Base-by-base conservation (phyloP, 2,329 filamentous ascomycete species). In the Colletotrichum eleusines region DNA sequence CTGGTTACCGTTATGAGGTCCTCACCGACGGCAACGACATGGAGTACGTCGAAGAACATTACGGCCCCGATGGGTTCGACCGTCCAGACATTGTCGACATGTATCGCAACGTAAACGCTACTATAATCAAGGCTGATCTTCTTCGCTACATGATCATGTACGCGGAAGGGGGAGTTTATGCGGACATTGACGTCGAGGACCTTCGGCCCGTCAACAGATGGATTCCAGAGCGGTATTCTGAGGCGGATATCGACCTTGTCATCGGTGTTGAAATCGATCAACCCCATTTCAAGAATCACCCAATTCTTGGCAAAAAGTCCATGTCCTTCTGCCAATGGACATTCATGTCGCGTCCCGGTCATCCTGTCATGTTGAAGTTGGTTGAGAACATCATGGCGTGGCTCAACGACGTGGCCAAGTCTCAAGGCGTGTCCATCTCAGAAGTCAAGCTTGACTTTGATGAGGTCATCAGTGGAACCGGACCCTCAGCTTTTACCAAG, bases 161-260 rank as follows among this genome's bases (percentile, higher is more conserved):
- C 63, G 92, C 92, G n/a, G 87, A 93, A 73, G 93, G 93, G 58
- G 93, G 93, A 28, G 91, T 95, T 73, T 94, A 93, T 75, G 85
- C 84, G 60, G 88, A 90, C 74, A 80, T 82, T 53, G 81, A 83
- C 23, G 80, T 83, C 2, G 80, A 82, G 16, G 80, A 80, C 4
- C 70, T 81, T 7, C 75, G 74, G 1, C 79, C 79, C 0, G 77
- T 82, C 8, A 75, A 77, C 51, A 75, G 80, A 1, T 83, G 82
- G 66, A 76, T 82, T 18, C 81, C 80, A 0, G 59, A 90, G 57
- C 84, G 88, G 26, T 92, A 90, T 77, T 79, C 87, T 65, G 86
- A 89, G 73, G 78, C 81, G n/a, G 88, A 92, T n/a, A 85, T 93
- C 60, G 89, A 92, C 74, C 88, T 93, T 84, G 88, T 93, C 26